These are phyloP conservation scores for Anisodus tanguticus DNA, from an alignment of 257 asterid species.

Conservation along the genomic window DNA sequence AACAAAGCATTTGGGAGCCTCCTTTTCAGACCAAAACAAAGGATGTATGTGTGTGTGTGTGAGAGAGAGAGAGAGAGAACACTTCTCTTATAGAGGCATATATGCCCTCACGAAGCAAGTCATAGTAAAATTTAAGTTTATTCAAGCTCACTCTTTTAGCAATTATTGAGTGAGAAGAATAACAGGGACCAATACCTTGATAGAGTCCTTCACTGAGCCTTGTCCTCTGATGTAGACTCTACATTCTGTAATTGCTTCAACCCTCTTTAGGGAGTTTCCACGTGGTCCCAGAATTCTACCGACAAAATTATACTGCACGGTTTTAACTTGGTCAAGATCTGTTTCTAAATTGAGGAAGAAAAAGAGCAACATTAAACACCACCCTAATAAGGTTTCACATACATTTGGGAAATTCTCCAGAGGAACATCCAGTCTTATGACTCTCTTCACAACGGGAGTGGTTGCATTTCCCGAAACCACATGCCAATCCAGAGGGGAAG, in stretches of 20 bases:
- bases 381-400: slow-evolving; percentile 36
- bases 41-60: slow-evolving; percentile 10
- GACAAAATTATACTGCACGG: slow-evolving; percentile 75
- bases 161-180: neutral
- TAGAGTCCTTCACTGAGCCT: slow-evolving; percentile 80
- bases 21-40: slow-evolving; percentile 13
- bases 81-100: slow-evolving; percentile 19
- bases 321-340: slow-evolving; percentile 30
- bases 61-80: neutral
- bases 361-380: slow-evolving; percentile 21
- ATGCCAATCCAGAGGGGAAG: slow-evolving; percentile 62
- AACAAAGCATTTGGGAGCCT: neutral
- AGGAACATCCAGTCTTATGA: slow-evolving; percentile 77
- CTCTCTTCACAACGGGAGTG: slow-evolving; percentile 68
- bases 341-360: neutral
- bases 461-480: slow-evolving; percentile 55
- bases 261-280: slow-evolving; percentile 81
- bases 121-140: slow-evolving; percentile 3
- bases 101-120: neutral
- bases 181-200: slow-evolving; percentile 51
- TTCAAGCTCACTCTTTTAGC: neutral
- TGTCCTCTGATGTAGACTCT: slow-evolving; percentile 75
- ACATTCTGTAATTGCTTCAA: slow-evolving; percentile 81
- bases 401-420: slow-evolving; percentile 78
- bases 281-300: slow-evolving; percentile 87